These are phyloP conservation scores for Corchorus olitorius DNA, from an alignment of 345 rosid species.

Conservation along the genomic window DNA sequence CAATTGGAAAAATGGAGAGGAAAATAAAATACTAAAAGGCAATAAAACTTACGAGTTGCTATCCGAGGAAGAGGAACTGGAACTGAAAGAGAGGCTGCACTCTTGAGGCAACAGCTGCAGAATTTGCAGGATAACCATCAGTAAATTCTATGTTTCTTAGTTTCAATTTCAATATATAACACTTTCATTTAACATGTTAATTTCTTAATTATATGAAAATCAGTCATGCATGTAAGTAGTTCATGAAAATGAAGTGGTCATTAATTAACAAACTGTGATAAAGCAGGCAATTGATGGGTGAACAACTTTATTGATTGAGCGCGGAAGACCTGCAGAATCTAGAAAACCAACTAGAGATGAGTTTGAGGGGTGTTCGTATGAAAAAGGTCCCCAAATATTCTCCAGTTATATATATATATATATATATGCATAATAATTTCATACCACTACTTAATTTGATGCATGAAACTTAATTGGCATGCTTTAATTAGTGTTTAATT, in stretches of 20 bases:
- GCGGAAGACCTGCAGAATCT: conserved; percentile 59
- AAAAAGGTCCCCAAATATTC: conserved; percentile 60
- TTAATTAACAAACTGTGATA: neutral
- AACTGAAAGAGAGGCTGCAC: conserved; percentile 70
- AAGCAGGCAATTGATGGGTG: conserved; percentile 76
- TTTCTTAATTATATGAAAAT: no score
- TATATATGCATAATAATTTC: no score
- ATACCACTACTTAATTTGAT: no score
- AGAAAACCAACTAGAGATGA: conserved; percentile 70
- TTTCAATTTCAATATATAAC: conserved; percentile 5
- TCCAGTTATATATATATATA: no score
- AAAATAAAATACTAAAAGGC: neutral
- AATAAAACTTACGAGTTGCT: conserved; percentile 57
- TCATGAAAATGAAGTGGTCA: no score
- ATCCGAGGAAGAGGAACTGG: conserved; percentile 47
- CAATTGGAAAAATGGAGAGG: no score
- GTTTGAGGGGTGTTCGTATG: conserved; percentile 60
- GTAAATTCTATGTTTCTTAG: conserved; percentile 31
- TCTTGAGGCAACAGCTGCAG: conserved; percentile 70
- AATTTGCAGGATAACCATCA: conserved; percentile 76
- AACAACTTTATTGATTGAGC: conserved; percentile 64
- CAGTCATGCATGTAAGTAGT: no score
- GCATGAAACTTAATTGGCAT: neutral
- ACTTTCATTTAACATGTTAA: no score
- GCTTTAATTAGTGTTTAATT: neutral